These are phyloP conservation scores for Ophioceras dolichostomum DNA, from an alignment of 2,329 filamentous ascomycete species.

Conservation along the genomic window DNA sequence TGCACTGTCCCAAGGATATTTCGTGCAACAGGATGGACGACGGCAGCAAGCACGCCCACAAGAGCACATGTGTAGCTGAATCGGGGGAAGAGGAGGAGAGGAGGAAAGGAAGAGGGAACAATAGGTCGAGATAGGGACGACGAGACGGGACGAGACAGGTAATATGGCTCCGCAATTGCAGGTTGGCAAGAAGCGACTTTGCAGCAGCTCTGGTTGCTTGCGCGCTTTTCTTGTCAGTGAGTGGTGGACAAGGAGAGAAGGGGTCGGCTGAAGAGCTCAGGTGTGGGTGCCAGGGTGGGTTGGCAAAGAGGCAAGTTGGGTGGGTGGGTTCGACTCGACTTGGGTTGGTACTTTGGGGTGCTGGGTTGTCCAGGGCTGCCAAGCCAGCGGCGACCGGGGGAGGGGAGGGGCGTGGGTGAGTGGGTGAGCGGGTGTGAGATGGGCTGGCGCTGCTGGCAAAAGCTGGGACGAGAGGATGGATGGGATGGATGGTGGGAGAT, in stretches of 20 bases:
- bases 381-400: background rate
- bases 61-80: background rate
- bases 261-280: background rate
- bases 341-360: no score
- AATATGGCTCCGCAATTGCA: constrained; percentile 3
- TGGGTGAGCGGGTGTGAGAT: no score
- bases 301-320: background rate
- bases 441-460: no score
- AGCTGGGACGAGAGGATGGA: no score
- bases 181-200: no score
- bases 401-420: background rate
- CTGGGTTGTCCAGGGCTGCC: background rate
- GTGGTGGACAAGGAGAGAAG: background rate
- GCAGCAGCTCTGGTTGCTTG: no score
- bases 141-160: constrained; percentile 1
- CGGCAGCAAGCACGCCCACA: background rate
- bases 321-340: background rate
- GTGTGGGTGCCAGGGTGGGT: background rate
- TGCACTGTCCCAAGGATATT: no score
- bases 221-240: no score
- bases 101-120: background rate
- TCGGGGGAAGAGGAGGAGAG: background rate
- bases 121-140: no score
- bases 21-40: no score
- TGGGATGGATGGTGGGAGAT: no score